Base-by-base conservation (phyloP, 1,139 yeast species). In the Magnusiomyces paraingens region DNA sequence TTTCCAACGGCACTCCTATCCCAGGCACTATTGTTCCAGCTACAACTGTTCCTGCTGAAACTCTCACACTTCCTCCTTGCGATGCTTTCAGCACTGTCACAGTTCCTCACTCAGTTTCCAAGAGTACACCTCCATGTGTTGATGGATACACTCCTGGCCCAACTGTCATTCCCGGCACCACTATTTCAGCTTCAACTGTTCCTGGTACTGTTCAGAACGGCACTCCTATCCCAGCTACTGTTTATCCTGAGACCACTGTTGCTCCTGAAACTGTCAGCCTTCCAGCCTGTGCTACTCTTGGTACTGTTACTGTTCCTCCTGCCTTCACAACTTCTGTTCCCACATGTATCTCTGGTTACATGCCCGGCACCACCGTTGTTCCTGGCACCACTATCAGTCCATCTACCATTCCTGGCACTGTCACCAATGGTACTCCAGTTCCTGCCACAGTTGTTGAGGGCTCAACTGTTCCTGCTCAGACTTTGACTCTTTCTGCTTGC, bases 161-260 rank as follows among this genome's bases (percentile, higher is more conserved):
- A 14, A 43, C 51, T 8, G 50, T 47, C 8, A 36, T 53, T 22
- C 51, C 53, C 21, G 56, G 56, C 3, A 41, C 51, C 18, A 47
- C 52, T 17, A 32, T 53, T 17, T 29, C 56, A 17, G 49, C 35
- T 15, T 26, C 49, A 41, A 36, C 46, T 21, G 50, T 29, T n/a
- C 40, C 46, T 22, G 49, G 51, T 15, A 32, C 49, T 32, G 46
- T 47, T 22, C 17, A 22, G 8, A 49, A 50, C 36, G 52, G 53
- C 18, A 50, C 52, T 2, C 47, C 51, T 12, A 38, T 42, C 21
- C 47, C 51, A 12, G 44, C 55, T 11, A 46, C 55, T 17, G 45
- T 50, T 49, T 49, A 41, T 41, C 22, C 18, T 2, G 47, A 22
- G 8, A 49, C 52, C 3, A 42, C 52, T 6, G 10, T 47, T n/a